Evolutionary conservation across 2,329 filamentous ascomycete genomes (phyloP), one percentile per base, ranked within the genome.

Genomic region (Ophiostoma australiae): DNA sequence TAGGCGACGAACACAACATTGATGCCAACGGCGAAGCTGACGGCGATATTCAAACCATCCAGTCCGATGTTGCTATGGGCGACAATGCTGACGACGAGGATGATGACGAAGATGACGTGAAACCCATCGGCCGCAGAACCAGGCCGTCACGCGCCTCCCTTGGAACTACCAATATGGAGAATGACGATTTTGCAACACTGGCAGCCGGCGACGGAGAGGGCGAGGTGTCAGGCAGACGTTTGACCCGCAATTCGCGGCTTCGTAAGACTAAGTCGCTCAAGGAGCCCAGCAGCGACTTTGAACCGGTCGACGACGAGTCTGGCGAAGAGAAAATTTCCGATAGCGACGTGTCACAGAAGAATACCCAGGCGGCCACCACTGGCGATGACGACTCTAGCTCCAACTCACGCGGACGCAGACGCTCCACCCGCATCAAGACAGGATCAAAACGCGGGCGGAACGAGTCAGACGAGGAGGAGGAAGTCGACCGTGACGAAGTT

Each of bases 401-500:
- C 5, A 83, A 82, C 52, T 82, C 84, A 15, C 81, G 84, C 72
- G 85, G 86, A 67, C 82, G 83, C 72, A 80, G 80, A 78, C 74
- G 76, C 73, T 77, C 80, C 72, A 78, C 70, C 8, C 72, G 74
- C n/a, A 67, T 73, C 79, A 75, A 78, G 58, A 79, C 82, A 66
- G 82, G 82, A 8, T 80, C 81, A 66, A 83, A 82, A 72, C 82
- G 78, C 72, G 82, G 83, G 58, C 82, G 82, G 44, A 81, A 80
- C 15, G 80, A 84, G 61, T 89, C 87, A 0, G 89, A 84, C 74
- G 89, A 84, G 75, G 87, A 82, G 80, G 83, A 82, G 72, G 84
- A 85, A 61, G 82, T 90, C 23, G 87, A 91, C 74, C 80, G 85
- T 68, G 86, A 90, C 72, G 89, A 91, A 76, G 79, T 91, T 69